phyloP scores from a whole-genome alignment of 108 stramenopile genomes.

The Skeletonema marinoi region DNA sequence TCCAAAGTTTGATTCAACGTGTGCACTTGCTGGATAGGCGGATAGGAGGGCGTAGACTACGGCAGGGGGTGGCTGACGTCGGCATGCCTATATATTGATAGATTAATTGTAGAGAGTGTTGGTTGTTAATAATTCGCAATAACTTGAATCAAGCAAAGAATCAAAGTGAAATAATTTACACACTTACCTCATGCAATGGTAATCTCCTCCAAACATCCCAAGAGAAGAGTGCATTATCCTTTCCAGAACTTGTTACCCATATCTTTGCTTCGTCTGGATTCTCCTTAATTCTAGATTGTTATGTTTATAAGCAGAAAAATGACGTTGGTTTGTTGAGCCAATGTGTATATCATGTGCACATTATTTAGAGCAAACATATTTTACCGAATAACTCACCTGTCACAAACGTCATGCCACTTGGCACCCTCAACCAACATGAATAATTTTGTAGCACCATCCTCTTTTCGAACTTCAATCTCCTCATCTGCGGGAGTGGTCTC shows the following conservation, averaged over 20 bases:
- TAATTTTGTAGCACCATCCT: slow-evolving; percentile 60
- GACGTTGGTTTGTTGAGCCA: too few relatives aligned
- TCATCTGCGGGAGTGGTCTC: slow-evolving; percentile 29
- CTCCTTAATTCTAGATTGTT: slow-evolving; percentile 9
- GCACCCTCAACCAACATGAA: slow-evolving; percentile 59
- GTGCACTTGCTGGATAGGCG: slow-evolving; percentile 53
- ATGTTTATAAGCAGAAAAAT: too few relatives aligned
- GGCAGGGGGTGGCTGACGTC: slow-evolving; percentile 73
- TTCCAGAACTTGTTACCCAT: slow-evolving; percentile 60
- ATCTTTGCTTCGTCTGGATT: slow-evolving; percentile 45
- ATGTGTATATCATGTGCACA: too few relatives aligned
- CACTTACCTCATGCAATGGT: slow-evolving; percentile 71
- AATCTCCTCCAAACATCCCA: slow-evolving; percentile 67
- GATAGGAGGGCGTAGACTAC: slow-evolving; percentile 59
- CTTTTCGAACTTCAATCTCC: slow-evolving; percentile 45
- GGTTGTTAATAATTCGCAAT: neutral
- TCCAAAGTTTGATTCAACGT: slow-evolving; percentile 59
- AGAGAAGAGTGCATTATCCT: slow-evolving; percentile 51
- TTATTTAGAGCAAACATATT: too few relatives aligned
- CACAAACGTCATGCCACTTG: slow-evolving; percentile 54
- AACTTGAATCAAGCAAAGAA: neutral
- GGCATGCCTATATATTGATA: slow-evolving; percentile 55
- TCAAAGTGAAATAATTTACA: neutral
- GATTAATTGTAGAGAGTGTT: neutral
- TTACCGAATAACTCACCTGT: slow-evolving; percentile 20